Conservation (phyloP, 495 filamentous ascomycete species). For the Hypoxylon lienhwacheense region DNA sequence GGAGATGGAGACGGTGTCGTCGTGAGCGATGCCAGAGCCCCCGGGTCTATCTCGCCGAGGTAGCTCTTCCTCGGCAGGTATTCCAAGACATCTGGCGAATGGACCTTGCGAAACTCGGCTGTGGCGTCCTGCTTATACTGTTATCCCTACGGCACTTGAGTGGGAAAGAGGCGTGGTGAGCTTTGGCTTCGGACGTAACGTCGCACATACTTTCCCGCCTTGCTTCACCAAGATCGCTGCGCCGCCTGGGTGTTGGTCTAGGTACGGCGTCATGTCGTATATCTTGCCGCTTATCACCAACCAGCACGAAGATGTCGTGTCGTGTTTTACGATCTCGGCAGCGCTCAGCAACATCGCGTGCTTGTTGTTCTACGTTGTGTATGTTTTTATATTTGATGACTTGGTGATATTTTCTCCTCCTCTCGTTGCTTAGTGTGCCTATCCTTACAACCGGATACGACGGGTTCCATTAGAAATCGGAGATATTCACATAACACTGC, state of each 20-base stretch:
- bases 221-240: constrained; percentile 66
- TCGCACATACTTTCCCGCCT: constrained; percentile 51
- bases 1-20: constrained; percentile 18
- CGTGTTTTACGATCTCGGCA: constrained; percentile 61
- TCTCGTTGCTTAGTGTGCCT: background rate
- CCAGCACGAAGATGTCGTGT: constrained; percentile 66
- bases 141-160: background rate
- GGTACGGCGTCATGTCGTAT: constrained; percentile 73
- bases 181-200: background rate
- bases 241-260: constrained; percentile 71
- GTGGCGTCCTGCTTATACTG: constrained; percentile 61
- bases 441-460: too few relatives aligned
- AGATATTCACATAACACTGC: constrained; percentile 2
- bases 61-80: constrained; percentile 65
- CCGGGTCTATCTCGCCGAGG: constrained; percentile 67
- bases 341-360: constrained; percentile 21
- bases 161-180: background rate
- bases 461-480: too few relatives aligned
- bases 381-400: background rate
- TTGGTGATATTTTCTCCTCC: background rate
- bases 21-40: constrained; percentile 46
- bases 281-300: constrained; percentile 71
- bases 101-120: constrained; percentile 68
- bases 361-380: background rate
- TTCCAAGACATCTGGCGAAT: constrained; percentile 60